A percentile compares a stretch with the other conserved stretches of the same genome.
Evolutionary conservation across 768 basidiomycete species (phyloP).

Genomic region (Suillus weaverae): DNA sequence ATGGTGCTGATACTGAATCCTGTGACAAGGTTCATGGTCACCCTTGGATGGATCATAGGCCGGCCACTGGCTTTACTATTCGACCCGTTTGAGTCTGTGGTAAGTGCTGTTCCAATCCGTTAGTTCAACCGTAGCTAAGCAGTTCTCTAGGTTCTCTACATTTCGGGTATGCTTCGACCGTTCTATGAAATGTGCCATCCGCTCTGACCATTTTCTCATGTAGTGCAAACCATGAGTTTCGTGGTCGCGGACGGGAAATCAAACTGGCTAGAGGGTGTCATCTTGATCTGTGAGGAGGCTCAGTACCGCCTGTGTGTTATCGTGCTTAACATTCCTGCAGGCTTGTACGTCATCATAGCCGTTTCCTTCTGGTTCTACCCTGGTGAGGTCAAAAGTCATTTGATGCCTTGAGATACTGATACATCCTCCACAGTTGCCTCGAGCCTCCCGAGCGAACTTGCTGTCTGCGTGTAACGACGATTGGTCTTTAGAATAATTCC

Average conservation of each 20-base stretch:
- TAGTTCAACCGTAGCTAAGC: constrained; percentile 12
- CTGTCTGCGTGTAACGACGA: constrained; percentile 10
- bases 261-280: constrained; percentile 82
- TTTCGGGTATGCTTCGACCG: constrained; percentile 31
- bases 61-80: constrained; percentile 82
- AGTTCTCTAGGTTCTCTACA: constrained; percentile 33
- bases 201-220: constrained; percentile 9
- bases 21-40: constrained; percentile 60
- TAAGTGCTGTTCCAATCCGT: constrained; percentile 27
- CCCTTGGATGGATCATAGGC: constrained; percentile 77
- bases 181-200: constrained; percentile 27
- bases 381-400: constrained; percentile 18
- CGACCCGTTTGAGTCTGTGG: constrained; percentile 86
- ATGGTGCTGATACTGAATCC: neutral
- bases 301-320: neutral
- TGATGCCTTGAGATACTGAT: neutral
- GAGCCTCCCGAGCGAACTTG: constrained; percentile 22
- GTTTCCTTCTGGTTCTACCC: constrained; percentile 68
- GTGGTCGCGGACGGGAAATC: constrained; percentile 80
- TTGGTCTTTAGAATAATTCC: neutral
- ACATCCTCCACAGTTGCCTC: neutral
- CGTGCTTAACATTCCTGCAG: constrained; percentile 33
- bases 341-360: constrained; percentile 69
- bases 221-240: constrained; percentile 83
- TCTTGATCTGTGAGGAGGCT: constrained; percentile 59